phyloP scores from a whole-genome alignment of 2,329 filamentous ascomycete species.

The Hypoxylon sp. region DNA sequence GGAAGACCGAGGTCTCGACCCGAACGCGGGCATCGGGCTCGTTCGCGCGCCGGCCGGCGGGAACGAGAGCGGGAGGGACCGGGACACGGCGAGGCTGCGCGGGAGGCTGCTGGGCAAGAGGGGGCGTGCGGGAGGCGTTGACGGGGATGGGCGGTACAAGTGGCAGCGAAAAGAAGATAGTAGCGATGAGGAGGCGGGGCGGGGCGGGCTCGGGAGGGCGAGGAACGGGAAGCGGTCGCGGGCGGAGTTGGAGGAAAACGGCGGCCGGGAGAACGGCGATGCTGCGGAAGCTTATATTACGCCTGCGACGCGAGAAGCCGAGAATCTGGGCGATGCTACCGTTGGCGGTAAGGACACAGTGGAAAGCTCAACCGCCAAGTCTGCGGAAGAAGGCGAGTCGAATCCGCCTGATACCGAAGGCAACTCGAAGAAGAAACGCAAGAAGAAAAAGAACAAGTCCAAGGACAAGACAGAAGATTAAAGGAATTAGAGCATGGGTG shows the following conservation, averaged over 20 bases:
- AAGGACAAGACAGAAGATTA: conserved; percentile 19
- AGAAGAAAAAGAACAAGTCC: conserved; percentile 48
- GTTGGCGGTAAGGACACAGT: conserved; percentile 2
- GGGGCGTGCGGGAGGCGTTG: conserved; percentile 6
- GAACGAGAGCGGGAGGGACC: conserved; percentile 17
- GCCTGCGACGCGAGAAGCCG: not conserved
- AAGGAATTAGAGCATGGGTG: not conserved
- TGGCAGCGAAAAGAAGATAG: conserved; percentile 40
- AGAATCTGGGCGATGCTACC: not conserved
- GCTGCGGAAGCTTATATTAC: not conserved
- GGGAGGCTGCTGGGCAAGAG: conserved; percentile 44
- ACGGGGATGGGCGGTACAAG: conserved; percentile 17
- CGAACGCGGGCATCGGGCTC: conserved; percentile 46
- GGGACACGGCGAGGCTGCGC: conserved; percentile 42
- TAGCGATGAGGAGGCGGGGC: conserved; percentile 50
- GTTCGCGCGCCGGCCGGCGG: conserved; percentile 8
- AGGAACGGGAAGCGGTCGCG: conserved; percentile 38
- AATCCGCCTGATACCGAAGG: conserved; percentile 7
- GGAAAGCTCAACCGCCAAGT: conserved; percentile 10
- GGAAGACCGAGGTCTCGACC: conserved; percentile 43
- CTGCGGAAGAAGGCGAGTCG: not conserved
- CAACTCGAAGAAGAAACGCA: conserved; percentile 45
- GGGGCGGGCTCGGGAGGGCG: conserved; percentile 49
- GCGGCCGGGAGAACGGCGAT: not conserved
- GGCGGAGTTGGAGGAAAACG: conserved; percentile 18